Evolutionary conservation across 345 rosid genomes (phyloP).

Genomic region (Atalantia buxifolia): DNA sequence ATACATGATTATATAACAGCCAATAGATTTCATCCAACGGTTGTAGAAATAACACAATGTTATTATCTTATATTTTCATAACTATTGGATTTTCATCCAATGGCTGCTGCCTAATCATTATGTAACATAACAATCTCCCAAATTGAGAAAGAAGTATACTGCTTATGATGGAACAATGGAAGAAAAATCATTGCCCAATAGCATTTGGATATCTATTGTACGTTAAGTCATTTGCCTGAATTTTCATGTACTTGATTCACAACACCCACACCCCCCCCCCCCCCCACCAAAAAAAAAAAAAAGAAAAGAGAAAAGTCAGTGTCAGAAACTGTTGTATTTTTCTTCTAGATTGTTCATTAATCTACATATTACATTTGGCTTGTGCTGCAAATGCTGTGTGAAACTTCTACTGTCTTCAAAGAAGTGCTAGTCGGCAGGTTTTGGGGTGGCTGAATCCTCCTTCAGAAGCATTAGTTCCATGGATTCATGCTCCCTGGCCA

Average conservation of each 20-base stretch:
- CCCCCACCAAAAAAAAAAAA: neutral
- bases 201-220: neutral
- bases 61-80: no score
- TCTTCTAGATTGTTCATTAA: neutral
- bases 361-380: neutral
- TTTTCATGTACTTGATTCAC: neutral
- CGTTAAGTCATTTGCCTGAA: neutral
- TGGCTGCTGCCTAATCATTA: no score
- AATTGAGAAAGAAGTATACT: neutral
- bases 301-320: neutral
- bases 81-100: no score
- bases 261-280: no score
- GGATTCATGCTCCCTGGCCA: constrained; percentile 8
- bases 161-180: neutral
- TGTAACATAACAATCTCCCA: no score
- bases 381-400: neutral
- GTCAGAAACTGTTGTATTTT: neutral
- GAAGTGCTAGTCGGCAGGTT: neutral
- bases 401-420: neutral
- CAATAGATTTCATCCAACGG: no score
- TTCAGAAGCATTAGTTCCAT: neutral
- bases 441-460: neutral
- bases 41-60: no score
- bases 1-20: no score
- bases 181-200: neutral